Percentiles rank a stretch among this genome's conserved stretches.
These are phyloP conservation scores for Begonia loranthoides DNA, from an alignment of 306 rosid species.

Conservation along the genomic window DNA sequence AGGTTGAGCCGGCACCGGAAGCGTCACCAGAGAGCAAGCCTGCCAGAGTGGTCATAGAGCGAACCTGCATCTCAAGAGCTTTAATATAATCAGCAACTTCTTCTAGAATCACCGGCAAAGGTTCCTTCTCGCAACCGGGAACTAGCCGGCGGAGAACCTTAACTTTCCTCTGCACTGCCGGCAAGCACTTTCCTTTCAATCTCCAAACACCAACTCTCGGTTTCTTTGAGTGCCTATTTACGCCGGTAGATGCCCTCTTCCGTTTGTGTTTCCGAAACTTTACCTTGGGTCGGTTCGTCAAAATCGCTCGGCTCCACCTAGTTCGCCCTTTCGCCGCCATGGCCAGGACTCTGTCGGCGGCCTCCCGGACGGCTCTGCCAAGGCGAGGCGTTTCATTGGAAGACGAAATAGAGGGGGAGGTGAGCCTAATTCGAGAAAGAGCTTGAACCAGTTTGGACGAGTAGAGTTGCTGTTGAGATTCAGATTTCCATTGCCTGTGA, in stretches of 20 bases:
- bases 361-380: slow-evolving; percentile 59
- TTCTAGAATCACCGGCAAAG: slow-evolving; percentile 72
- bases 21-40: slow-evolving; percentile 37
- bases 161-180: slow-evolving; percentile 67
- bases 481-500: slow-evolving; percentile 53
- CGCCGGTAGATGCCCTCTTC: slow-evolving; percentile 14
- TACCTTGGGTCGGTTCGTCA: slow-evolving; percentile 55
- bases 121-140: slow-evolving; percentile 85
- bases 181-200: slow-evolving; percentile 54
- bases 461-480: slow-evolving; percentile 64
- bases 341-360: slow-evolving; percentile 76
- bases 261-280: slow-evolving; percentile 51
- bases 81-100: slow-evolving; percentile 79
- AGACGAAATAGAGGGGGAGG: slow-evolving; percentile 5
- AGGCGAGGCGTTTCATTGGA: slow-evolving; percentile 24
- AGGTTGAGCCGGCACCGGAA: slow-evolving; percentile 20
- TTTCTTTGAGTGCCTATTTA: slow-evolving; percentile 35
- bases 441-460: slow-evolving; percentile 63
- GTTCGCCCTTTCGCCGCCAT: slow-evolving; percentile 69
- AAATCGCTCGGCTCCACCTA: slow-evolving; percentile 89
- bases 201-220: slow-evolving; percentile 52
- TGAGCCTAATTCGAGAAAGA: slow-evolving; percentile 31
- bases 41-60: slow-evolving; percentile 71
- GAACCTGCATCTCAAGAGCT: slow-evolving; percentile 93
- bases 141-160: slow-evolving; percentile 67